A percentile compares a stretch with the other conserved stretches of the same genome.
phyloP scores from a whole-genome alignment of 1,284 basidiomycete species.

The Coniferiporia weirii region DNA sequence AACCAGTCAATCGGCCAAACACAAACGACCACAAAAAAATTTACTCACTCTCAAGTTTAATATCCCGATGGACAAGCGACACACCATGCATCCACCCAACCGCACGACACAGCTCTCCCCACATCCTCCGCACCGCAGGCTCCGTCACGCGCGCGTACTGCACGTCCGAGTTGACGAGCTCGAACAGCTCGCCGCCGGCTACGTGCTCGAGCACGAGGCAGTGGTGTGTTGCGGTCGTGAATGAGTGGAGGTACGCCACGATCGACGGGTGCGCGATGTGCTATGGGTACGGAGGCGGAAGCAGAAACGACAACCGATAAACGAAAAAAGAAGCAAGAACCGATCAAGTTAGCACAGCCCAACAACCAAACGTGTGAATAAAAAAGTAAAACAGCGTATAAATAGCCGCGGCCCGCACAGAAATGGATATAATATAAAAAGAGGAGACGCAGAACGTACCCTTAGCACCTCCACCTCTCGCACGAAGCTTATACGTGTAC shows the following conservation, averaged over 20 bases:
- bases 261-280: constrained; percentile 85
- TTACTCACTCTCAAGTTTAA: constrained; percentile 88
- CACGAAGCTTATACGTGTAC: constrained; percentile 80
- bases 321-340: no score
- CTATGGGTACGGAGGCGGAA: constrained; percentile 28
- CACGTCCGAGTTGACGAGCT: constrained; percentile 63
- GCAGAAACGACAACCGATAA: no score
- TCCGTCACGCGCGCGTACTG: constrained; percentile 47
- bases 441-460: constrained; percentile 36
- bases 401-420: background rate
- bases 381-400: no score
- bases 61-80: constrained; percentile 85
- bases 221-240: constrained; percentile 73
- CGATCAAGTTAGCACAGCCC: no score
- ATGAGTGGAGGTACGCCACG: constrained; percentile 68
- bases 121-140: constrained; percentile 67
- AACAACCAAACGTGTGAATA: no score
- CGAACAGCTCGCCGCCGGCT: constrained; percentile 81
- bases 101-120: constrained; percentile 74
- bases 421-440: constrained; percentile 19
- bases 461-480: constrained; percentile 85
- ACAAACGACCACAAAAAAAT: background rate
- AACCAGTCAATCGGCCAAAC: background rate
- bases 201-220: constrained; percentile 79
- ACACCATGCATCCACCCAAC: constrained; percentile 90